Percentiles rank a stretch among this genome's conserved stretches.
Evolutionary conservation across 2,329 filamentous ascomycete species (phyloP).

Genomic region (Xylariaceae sp.): DNA sequence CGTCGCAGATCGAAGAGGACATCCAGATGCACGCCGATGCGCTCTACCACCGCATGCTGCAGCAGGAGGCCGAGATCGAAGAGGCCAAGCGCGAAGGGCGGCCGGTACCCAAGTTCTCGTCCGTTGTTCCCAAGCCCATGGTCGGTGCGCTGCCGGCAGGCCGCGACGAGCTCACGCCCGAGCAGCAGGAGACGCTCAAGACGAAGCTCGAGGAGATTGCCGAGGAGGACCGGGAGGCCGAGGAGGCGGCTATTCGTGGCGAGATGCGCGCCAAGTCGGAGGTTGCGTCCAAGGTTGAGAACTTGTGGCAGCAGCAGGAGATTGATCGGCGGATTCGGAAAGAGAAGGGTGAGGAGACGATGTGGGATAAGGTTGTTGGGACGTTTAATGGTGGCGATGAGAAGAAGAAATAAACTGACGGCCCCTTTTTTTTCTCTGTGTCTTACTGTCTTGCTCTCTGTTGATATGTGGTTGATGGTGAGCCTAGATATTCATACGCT

Average conservation of each 20-base stretch:
- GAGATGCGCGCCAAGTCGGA: conserved; percentile 58
- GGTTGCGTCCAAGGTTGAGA: conserved; percentile 51
- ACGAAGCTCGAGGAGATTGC: conserved; percentile 53
- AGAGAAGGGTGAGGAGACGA: conserved; percentile 48
- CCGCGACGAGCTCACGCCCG: conserved; percentile 36
- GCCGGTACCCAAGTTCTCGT: conserved; percentile 55
- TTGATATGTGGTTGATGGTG: neutral
- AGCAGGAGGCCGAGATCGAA: conserved; percentile 71
- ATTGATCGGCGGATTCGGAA: conserved; percentile 50
- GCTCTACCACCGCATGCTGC: conserved; percentile 80
- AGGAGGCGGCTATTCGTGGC: conserved; percentile 59
- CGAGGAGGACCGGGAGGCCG: conserved; percentile 53
- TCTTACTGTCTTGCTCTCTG: neutral
- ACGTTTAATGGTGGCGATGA: conserved; percentile 23
- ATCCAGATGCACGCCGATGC: conserved; percentile 95
- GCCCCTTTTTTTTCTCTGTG: neutral
- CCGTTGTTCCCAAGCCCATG: conserved; percentile 42
- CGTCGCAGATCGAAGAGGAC: conserved; percentile 68
- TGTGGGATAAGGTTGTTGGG: conserved; percentile 38
- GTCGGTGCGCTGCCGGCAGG: conserved; percentile 10
- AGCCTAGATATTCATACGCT: neutral
- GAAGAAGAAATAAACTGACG: conserved; percentile 18
- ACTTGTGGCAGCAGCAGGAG: conserved; percentile 52
- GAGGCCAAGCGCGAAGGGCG: conserved; percentile 58
- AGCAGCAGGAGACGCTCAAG: conserved; percentile 48